These are phyloP conservation scores for Rhizopogon vesiculosus DNA, from an alignment of 768 basidiomycete genomes.

Conservation along the genomic window DNA sequence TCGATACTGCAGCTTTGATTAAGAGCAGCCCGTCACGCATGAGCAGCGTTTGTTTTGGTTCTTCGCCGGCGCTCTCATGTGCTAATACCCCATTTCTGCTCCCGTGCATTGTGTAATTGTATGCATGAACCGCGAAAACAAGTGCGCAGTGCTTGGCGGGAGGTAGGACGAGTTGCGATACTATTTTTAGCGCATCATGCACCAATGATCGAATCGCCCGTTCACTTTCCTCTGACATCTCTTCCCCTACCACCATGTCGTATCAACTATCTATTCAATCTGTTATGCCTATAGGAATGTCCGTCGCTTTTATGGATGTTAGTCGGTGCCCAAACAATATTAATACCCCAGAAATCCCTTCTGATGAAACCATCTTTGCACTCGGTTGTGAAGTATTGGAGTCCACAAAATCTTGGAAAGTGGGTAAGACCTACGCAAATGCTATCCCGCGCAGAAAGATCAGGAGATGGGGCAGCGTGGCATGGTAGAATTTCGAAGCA, in stretches of 20 bases:
- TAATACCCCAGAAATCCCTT: conserved; percentile 46
- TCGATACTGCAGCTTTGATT: conserved; percentile 7
- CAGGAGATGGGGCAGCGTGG: conserved; percentile 4
- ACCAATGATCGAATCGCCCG: not conserved
- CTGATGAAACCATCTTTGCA: conserved; percentile 51
- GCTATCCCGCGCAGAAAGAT: conserved; percentile 43
- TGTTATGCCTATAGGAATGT: conserved; percentile 35
- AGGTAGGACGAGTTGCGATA: too few species aligned
- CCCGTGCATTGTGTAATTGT: too few species aligned
- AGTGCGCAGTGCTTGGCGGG: too few species aligned
- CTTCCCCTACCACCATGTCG: conserved; percentile 19
- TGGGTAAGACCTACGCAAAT: conserved; percentile 61
- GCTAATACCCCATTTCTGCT: too few species aligned
- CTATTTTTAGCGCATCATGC: conserved; percentile 4
- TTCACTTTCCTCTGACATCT: not conserved
- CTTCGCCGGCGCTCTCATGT: too few species aligned
- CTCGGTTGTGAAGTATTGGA: conserved; percentile 52
- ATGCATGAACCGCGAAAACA: too few species aligned
- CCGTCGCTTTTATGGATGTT: not conserved
- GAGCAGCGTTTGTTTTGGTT: too few species aligned
- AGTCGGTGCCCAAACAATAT: not conserved
- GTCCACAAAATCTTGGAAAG: conserved; percentile 57
- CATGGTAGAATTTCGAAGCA: too few species aligned
- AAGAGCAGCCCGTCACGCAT: too few species aligned
- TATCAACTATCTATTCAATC: conserved; percentile 36